Conservation (phyloP, 139 green algal genomes). For the Nannochloris sp. region DNA sequence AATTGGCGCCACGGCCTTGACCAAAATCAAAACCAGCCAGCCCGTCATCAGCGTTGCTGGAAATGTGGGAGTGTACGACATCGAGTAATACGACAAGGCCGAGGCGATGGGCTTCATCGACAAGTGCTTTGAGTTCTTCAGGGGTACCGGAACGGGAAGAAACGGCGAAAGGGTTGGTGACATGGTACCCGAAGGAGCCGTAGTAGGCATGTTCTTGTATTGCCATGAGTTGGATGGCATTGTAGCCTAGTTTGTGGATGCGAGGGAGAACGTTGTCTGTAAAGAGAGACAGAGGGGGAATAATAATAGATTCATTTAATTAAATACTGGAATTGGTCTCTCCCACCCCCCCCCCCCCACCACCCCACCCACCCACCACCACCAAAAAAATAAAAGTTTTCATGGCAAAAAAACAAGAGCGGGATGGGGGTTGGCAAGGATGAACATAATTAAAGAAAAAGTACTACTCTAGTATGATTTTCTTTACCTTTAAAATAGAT, state of each 20-base stretch:
- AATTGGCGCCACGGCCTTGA: conserved; percentile 61
- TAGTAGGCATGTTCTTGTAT: conserved; percentile 94
- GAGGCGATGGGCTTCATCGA: conserved; percentile 86
- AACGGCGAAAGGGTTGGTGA: conserved; percentile 88
- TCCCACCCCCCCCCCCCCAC: no score
- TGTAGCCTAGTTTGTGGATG: conserved; percentile 79
- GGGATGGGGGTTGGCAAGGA: no score
- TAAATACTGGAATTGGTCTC: no score
- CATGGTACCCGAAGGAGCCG: conserved; percentile 89
- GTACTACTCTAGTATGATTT: no score
- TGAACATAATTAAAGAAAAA: no score
- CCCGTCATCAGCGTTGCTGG: conserved; percentile 78
- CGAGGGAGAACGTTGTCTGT: conserved; percentile 72
- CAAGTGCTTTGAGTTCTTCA: conserved; percentile 85
- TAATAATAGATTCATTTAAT: no score
- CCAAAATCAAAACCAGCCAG: conserved; percentile 89
- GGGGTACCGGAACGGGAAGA: conserved; percentile 69
- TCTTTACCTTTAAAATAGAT: no score
- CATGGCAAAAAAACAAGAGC: no score
- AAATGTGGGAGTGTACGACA: conserved; percentile 88
- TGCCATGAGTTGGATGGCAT: conserved; percentile 85
- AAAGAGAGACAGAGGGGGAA: no score
- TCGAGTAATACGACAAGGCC: conserved; percentile 88
- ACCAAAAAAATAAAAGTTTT: no score
- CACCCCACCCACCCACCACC: no score